Conservation (phyloP, 257 asterid genomes). For the Solanum ossicruentum region DNA sequence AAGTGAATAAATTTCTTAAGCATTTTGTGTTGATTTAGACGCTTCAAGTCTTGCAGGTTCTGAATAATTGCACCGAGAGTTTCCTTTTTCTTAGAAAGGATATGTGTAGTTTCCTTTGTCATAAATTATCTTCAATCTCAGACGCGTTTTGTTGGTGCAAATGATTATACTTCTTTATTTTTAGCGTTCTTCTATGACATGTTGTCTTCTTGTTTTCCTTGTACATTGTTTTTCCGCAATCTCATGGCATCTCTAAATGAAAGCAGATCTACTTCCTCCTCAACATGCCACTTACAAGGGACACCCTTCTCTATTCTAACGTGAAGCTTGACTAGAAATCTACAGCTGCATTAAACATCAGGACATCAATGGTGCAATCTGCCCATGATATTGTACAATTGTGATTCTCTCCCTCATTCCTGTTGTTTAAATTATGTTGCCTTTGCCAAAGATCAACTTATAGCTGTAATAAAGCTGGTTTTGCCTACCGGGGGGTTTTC, state of each 20-base stretch:
- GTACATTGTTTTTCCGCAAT: neutral
- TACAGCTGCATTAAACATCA: constrained; percentile 1
- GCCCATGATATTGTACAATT: constrained; percentile 11
- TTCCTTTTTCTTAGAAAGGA: neutral
- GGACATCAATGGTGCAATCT: constrained; percentile 10
- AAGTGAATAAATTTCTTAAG: neutral
- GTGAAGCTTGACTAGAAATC: constrained; percentile 71
- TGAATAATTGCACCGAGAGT: neutral
- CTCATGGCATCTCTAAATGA: constrained; percentile 5
- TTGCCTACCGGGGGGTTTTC: neutral
- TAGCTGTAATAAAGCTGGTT: neutral
- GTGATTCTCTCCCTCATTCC: neutral
- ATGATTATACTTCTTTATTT: neutral
- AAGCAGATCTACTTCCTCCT: constrained; percentile 68
- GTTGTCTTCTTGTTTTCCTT: neutral
- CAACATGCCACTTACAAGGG: constrained; percentile 86
- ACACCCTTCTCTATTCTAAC: constrained; percentile 85
- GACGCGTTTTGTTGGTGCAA: neutral
- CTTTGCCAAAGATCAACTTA: neutral
- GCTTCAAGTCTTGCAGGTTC: neutral
- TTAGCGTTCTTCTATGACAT: neutral
- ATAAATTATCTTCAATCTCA: neutral
- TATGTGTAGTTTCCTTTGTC: neutral
- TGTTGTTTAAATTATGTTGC: neutral
- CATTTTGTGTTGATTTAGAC: neutral